Evolutionary conservation across 495 filamentous ascomycete genomes (phyloP).

Genomic region (Aspergillus nidulans): DNA sequence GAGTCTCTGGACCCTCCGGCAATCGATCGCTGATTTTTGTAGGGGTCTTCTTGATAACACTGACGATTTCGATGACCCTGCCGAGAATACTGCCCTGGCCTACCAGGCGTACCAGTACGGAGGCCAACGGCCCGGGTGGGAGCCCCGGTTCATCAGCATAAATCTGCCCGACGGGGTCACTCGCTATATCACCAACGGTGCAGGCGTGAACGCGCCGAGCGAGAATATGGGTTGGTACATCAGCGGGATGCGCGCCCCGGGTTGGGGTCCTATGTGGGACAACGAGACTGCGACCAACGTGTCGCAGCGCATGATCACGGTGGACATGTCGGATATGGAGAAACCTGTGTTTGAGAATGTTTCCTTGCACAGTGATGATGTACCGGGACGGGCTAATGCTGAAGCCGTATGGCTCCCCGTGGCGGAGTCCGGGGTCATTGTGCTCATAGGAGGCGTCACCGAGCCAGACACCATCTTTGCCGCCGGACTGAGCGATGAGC

Average conservation of each 20-base stretch:
- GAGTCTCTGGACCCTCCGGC: background rate
- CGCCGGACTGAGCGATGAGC: conserved; percentile 22
- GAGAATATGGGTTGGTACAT: conserved; percentile 74
- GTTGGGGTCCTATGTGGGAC: conserved; percentile 40
- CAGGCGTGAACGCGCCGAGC: conserved; percentile 58
- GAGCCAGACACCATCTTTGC: conserved; percentile 38
- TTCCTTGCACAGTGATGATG: conserved; percentile 46
- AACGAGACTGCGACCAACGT: conserved; percentile 31
- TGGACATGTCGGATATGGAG: conserved; percentile 53
- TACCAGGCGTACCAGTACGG: conserved; percentile 54
- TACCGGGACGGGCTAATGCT: conserved; percentile 54
- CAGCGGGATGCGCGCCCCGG: conserved; percentile 50
- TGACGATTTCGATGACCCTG: conserved; percentile 24
- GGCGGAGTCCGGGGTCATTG: conserved; percentile 55
- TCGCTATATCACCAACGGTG: conserved; percentile 62
- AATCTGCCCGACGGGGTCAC: conserved; percentile 45
- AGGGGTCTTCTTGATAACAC: conserved; percentile 10
- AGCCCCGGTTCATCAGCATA: conserved; percentile 32
- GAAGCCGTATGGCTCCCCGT: conserved; percentile 71
- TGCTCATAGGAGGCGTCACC: conserved; percentile 65
- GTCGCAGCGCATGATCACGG: conserved; percentile 48
- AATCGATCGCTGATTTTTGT: background rate
- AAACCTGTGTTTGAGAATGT: conserved; percentile 51
- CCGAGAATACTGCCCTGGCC: conserved; percentile 32
- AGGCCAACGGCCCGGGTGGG: conserved; percentile 30